phyloP scores from a whole-genome alignment of 2,329 filamentous ascomycete species.

The Davidsoniella neocaledoniae region DNA sequence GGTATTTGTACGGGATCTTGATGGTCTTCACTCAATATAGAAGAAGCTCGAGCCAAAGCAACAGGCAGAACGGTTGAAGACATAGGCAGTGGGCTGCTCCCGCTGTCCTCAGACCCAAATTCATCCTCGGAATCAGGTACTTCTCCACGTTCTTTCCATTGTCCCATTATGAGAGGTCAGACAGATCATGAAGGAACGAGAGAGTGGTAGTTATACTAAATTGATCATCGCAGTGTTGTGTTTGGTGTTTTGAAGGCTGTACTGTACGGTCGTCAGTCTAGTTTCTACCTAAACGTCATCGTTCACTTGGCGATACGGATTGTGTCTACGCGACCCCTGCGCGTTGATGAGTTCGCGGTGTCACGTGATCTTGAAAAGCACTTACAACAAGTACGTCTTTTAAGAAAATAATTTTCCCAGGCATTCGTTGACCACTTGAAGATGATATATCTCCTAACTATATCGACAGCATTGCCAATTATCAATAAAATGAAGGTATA shows the following conservation, averaged over 20 bases:
- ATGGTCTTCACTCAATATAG: background rate
- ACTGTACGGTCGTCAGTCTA: background rate
- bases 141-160: slow-evolving; percentile 34
- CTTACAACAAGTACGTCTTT: too few species aligned
- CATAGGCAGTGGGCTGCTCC: slow-evolving; percentile 10
- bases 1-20: background rate
- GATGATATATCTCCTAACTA: too few species aligned
- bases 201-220: background rate
- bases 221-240: too few species aligned
- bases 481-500: too few species aligned
- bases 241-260: background rate
- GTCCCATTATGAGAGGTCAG: slow-evolving; percentile 19
- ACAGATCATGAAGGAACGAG: background rate
- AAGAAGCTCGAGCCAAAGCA: background rate
- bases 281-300: background rate
- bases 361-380: slow-evolving; percentile 6
- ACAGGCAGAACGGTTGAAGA: background rate
- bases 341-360: slow-evolving; percentile 8
- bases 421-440: too few species aligned
- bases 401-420: too few species aligned
- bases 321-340: slow-evolving; percentile 4
- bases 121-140: slow-evolving; percentile 36
- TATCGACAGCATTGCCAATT: too few species aligned
- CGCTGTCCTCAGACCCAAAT: slow-evolving; percentile 24
- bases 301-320: background rate